Evolutionary conservation across 495 filamentous ascomycete genomes (phyloP).

Genomic region (Friedmanniomyces simplex): DNA sequence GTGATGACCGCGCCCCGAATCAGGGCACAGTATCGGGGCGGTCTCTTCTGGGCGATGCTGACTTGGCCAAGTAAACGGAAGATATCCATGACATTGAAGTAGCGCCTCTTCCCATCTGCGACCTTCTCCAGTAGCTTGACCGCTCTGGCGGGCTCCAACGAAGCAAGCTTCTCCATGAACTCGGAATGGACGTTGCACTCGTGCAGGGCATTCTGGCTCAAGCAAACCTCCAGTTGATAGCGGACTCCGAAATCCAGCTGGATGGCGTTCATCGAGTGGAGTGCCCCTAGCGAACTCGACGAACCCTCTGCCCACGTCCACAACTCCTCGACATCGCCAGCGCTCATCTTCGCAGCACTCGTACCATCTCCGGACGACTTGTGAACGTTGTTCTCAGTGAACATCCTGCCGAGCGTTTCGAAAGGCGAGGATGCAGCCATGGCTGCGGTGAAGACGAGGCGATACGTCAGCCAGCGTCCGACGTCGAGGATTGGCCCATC

Average conservation of each 20-base stretch:
- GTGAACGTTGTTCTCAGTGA: slow-evolving; percentile 66
- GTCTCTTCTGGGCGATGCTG: slow-evolving; percentile 39
- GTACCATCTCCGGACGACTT: slow-evolving; percentile 25
- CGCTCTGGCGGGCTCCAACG: slow-evolving; percentile 39
- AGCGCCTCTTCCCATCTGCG: slow-evolving; percentile 45
- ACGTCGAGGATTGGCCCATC: slow-evolving; percentile 58
- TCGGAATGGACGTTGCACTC: slow-evolving; percentile 58
- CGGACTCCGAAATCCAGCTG: slow-evolving; percentile 59
- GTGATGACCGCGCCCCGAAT: slow-evolving; percentile 69
- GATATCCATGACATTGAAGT: slow-evolving; percentile 64
- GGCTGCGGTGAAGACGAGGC: slow-evolving; percentile 25
- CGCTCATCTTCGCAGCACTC: not conserved
- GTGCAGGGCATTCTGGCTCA: slow-evolving; percentile 69
- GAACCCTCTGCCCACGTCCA: slow-evolving; percentile 14
- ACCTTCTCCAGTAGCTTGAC: slow-evolving; percentile 52
- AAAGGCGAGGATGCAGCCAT: slow-evolving; percentile 10
- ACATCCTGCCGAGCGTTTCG: slow-evolving; percentile 37
- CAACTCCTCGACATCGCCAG: not conserved
- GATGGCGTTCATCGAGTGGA: slow-evolving; percentile 30
- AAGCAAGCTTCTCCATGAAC: slow-evolving; percentile 53
- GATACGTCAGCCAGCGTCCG: slow-evolving; percentile 45
- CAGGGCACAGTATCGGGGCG: slow-evolving; percentile 62
- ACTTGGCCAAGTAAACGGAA: slow-evolving; percentile 47
- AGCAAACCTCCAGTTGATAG: slow-evolving; percentile 87
- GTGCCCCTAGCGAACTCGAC: slow-evolving; percentile 39